phyloP scores from a whole-genome alignment of 257 asterid species.

The Echites panduratus region DNA sequence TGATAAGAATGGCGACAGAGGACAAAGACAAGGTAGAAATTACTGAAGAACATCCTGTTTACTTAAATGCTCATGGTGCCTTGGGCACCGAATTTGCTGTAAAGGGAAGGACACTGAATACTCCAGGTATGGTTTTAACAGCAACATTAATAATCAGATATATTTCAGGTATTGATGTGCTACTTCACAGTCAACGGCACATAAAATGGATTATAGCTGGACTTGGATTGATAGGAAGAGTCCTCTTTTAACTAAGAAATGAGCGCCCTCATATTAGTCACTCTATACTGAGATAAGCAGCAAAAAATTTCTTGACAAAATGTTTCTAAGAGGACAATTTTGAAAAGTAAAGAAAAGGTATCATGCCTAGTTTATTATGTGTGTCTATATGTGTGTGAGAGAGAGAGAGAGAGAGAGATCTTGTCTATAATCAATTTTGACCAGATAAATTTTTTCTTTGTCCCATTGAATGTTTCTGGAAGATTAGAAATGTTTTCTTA shows the following conservation, averaged over 20 bases:
- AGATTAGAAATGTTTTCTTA: not conserved
- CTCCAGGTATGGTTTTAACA: slow-evolving; percentile 30
- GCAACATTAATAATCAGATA: not conserved
- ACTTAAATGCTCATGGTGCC: slow-evolving; percentile 43
- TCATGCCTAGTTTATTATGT: not conserved
- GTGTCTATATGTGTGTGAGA: too few relatives aligned
- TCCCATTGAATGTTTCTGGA: not conserved
- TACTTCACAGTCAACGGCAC: not conserved
- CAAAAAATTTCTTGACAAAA: not conserved
- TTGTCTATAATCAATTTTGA: not conserved
- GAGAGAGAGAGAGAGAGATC: too few relatives aligned
- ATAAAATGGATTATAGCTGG: not conserved
- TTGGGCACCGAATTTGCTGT: slow-evolving; percentile 41
- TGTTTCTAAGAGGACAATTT: not conserved
- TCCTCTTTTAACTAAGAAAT: not conserved
- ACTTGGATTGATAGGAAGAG: not conserved
- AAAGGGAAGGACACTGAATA: slow-evolving; percentile 37
- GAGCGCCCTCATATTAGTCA: too few relatives aligned
- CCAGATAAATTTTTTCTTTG: not conserved
- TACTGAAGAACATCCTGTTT: slow-evolving; percentile 34
- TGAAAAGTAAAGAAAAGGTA: too few relatives aligned
- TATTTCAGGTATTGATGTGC: not conserved
- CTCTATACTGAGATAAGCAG: not conserved
- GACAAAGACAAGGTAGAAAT: slow-evolving; percentile 38
- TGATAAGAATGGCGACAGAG: slow-evolving; percentile 32